These are phyloP conservation scores for Hymenoscyphus scutula DNA, from an alignment of 2,329 filamentous ascomycete species.

Conservation along the genomic window DNA sequence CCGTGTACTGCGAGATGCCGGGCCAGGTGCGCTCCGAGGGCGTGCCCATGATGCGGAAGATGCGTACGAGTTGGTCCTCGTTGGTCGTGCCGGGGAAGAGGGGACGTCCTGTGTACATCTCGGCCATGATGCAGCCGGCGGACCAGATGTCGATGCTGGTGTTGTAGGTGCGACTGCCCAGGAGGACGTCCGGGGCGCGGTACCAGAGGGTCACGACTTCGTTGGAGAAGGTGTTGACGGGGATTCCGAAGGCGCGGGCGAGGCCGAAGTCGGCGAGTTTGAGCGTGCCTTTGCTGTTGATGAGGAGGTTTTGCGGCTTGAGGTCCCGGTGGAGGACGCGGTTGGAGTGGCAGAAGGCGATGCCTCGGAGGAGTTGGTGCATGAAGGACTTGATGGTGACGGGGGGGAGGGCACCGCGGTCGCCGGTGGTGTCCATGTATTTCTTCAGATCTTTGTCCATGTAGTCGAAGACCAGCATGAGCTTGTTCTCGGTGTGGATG, in stretches of 20 bases:
- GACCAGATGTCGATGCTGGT: slow-evolving; percentile 99
- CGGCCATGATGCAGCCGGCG: slow-evolving; percentile 98
- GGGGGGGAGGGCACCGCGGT: slow-evolving; percentile 84
- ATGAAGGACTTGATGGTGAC: slow-evolving; percentile 97
- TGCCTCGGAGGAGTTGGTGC: slow-evolving; percentile 93
- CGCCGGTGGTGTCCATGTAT: slow-evolving; percentile 94
- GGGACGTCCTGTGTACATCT: slow-evolving; percentile 96
- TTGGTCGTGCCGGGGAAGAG: slow-evolving; percentile 97
- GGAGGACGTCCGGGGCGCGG: slow-evolving; percentile 88
- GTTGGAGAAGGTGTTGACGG: slow-evolving; percentile 97
- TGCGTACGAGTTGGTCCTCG: slow-evolving; percentile 94
- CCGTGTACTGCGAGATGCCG: slow-evolving; percentile 90
- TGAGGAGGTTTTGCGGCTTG: slow-evolving; percentile 94
- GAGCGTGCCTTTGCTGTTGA: slow-evolving; percentile 84
- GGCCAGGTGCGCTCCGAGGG: slow-evolving; percentile 95
- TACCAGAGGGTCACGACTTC: slow-evolving; percentile 99
- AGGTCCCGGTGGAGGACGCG: slow-evolving; percentile 92
- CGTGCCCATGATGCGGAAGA: slow-evolving; percentile 98
- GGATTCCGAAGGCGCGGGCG: slow-evolving; percentile 91
- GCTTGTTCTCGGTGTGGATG: slow-evolving; percentile 98
- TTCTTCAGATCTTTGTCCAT: slow-evolving; percentile 99
- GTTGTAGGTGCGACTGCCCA: slow-evolving; percentile 94
- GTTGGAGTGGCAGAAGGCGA: slow-evolving; percentile 98
- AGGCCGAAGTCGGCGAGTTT: slow-evolving; percentile 95
- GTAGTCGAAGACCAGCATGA: slow-evolving; percentile 98